Percentiles rank a stretch among this genome's conserved stretches.
Conservation (phyloP, 2,329 filamentous ascomycete species). For the Botrytis fabae region DNA sequence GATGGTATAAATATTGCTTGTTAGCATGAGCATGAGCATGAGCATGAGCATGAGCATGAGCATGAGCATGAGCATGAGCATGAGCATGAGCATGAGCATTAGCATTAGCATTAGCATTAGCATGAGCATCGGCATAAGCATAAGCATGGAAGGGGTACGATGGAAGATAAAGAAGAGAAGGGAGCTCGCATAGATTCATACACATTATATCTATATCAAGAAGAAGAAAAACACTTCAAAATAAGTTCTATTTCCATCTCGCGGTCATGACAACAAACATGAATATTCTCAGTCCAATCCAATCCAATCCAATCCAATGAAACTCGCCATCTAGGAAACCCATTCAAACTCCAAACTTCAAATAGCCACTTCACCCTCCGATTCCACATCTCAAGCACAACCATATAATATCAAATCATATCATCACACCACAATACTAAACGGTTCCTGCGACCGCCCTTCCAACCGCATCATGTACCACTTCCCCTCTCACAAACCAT, state of each 20-base stretch:
- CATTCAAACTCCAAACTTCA: neutral
- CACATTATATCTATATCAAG: neutral
- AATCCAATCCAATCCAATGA: neutral
- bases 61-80: neutral
- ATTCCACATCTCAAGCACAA: neutral
- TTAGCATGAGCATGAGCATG: neutral
- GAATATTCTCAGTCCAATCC: neutral
- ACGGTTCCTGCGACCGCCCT: neutral
- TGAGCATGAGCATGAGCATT: neutral
- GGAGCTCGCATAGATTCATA: neutral
- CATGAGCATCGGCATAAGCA: no score
- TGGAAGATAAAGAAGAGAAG: neutral
- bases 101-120: no score
- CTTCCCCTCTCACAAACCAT: neutral
- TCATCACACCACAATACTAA: neutral
- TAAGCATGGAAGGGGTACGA: neutral
- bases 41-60: neutral
- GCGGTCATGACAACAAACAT: neutral
- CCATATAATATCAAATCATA: neutral
- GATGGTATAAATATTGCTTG: neutral
- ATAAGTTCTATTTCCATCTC: neutral
- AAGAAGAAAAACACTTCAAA: neutral
- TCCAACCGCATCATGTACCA: neutral
- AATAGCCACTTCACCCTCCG: neutral
- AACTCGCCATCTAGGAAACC: neutral